Evolutionary conservation across 768 basidiomycete species (phyloP), one percentile per base, ranked within the genome.

Genomic region (Fomitopsis serialis): DNA sequence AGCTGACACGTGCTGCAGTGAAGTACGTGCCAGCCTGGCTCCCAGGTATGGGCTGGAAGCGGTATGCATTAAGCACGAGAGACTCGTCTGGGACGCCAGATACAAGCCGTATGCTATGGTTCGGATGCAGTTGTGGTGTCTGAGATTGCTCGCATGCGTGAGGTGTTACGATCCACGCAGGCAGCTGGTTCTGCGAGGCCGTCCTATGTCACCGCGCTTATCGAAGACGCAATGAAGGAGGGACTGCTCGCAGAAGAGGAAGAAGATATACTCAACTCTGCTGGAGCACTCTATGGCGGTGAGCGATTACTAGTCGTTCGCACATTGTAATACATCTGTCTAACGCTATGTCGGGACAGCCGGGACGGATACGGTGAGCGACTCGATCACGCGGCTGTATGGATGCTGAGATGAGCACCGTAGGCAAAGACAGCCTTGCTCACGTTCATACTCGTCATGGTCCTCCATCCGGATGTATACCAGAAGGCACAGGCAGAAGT

Each of bases 401-500:
- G 2, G n/a, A 19, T 19, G 21, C 17, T 9, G 17, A 17, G 5
- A 19, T 23, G 25, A 10, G 1, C 10, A 5, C 19, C 43, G n/a
- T 15, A 61, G 60, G 56, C 57, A 11, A 58, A 58, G 11, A 56
- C 61, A 19, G 52, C 56, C 2, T 36, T 62, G 51, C 53, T 50
- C 17, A 47, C 63, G 9, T 72, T 73, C 50, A 37, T 69, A 45
- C 61, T 72, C 3, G 68, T 66, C 15, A 71, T 73, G 70, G 32
- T 67, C 8, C 42, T 59, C 11, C 57, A 58, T 54, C 72, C 72
- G 1, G 61, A 69, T 10, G 57, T 68, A 9, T 69, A 71, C 43
- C 55, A 47, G 3, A 63, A 62, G 40, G 72, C 70, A 19, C 70
- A 69, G 22, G 67, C 61, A 42, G 73, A 74, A 55, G 55, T 75